phyloP scores from a whole-genome alignment of 2,329 filamentous ascomycete genomes.

The Aspergillus sp. region DNA sequence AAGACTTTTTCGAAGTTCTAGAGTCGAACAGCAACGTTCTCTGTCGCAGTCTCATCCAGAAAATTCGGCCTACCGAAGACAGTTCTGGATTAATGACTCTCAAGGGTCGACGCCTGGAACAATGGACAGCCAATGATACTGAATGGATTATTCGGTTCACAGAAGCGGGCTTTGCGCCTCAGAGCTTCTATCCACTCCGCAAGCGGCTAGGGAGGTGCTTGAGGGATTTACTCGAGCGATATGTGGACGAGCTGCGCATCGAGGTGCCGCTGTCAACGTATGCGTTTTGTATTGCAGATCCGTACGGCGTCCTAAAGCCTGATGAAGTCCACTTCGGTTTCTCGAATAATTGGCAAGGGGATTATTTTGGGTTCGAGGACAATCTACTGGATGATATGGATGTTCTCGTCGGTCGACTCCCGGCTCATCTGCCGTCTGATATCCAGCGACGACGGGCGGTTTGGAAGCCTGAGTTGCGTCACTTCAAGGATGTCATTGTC shows the following conservation, averaged over 20 bases:
- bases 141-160: slow-evolving; percentile 32
- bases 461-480: slow-evolving; percentile 43
- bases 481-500: slow-evolving; percentile 51
- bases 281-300: slow-evolving; percentile 51
- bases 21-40: slow-evolving; percentile 21
- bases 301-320: slow-evolving; percentile 42
- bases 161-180: slow-evolving; percentile 42
- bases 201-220: slow-evolving; percentile 34
- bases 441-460: slow-evolving; percentile 48
- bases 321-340: slow-evolving; percentile 51
- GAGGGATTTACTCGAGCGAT: slow-evolving; percentile 30
- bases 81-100: slow-evolving; percentile 10
- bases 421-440: slow-evolving; percentile 50
- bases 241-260: slow-evolving; percentile 42
- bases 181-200: slow-evolving; percentile 34
- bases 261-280: slow-evolving; percentile 45
- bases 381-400: slow-evolving; percentile 41
- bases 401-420: slow-evolving; percentile 50
- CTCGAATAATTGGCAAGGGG: slow-evolving; percentile 38
- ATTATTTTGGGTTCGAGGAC: slow-evolving; percentile 31
- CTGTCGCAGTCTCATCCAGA: slow-evolving; percentile 31
- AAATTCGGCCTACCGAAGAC: slow-evolving; percentile 22
- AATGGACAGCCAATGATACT: slow-evolving; percentile 26
- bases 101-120: slow-evolving; percentile 22
- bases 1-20: slow-evolving; percentile 31